A percentile compares a stretch with the other conserved stretches of the same genome.
phyloP scores from a whole-genome alignment of 179 eudicot genomes.

The Beta corolliflora region DNA sequence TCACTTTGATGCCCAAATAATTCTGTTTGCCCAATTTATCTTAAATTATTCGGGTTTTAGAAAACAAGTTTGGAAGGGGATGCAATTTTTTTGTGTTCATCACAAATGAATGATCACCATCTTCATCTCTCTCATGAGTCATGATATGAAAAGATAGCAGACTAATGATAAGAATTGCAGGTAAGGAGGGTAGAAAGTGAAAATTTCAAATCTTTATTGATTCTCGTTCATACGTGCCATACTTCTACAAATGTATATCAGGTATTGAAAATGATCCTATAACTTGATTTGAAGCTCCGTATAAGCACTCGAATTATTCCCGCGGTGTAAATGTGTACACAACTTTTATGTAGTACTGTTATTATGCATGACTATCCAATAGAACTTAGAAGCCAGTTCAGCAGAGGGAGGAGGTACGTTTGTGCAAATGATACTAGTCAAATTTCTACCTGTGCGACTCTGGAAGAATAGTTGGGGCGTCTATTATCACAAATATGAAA shows the following conservation, averaged over 20 bases:
- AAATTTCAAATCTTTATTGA: constrained; percentile 1
- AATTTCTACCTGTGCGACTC: constrained; percentile 32
- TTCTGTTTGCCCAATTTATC: too few relatives aligned
- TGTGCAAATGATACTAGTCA: not conserved
- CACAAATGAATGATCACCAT: not conserved
- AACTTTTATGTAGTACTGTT: not conserved
- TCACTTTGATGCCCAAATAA: too few relatives aligned
- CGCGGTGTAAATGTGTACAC: not conserved
- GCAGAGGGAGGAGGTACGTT: not conserved
- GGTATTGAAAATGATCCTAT: constrained; percentile 1
- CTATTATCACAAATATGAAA: constrained; percentile 35
- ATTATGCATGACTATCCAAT: not conserved
- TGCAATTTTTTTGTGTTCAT: too few relatives aligned
- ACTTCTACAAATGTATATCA: not conserved
- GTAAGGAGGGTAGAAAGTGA: not conserved
- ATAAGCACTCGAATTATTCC: constrained; percentile 13
- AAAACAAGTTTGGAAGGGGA: too few relatives aligned
- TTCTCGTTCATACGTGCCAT: not conserved
- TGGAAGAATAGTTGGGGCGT: constrained; percentile 18
- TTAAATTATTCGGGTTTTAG: too few relatives aligned
- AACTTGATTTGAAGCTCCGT: constrained; percentile 11
- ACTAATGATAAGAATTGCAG: not conserved
- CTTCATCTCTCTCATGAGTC: not conserved
- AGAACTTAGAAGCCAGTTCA: not conserved
- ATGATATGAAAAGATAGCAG: not conserved